Evolutionary conservation across 768 basidiomycete genomes (phyloP), one percentile per base, ranked within the genome.

Genomic region (Suillus plorans): DNA sequence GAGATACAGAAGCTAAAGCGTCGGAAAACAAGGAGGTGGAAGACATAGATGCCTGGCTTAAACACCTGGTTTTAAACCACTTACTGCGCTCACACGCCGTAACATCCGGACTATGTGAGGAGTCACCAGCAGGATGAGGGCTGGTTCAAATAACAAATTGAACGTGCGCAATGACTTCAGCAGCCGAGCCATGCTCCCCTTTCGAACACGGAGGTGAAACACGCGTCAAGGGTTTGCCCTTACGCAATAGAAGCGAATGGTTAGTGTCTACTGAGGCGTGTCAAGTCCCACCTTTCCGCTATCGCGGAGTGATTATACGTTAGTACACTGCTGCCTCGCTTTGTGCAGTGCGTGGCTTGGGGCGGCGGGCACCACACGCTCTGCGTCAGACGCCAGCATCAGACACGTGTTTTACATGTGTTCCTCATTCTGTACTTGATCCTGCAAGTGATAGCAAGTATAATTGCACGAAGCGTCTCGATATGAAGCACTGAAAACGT

Each of bases 81-180:
- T 66, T 69, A 67, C 77, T 77, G 81, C 75, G 77, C 76, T 78
- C 76, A 76, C 69, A 76, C 75, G 81, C 83, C 78, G 82, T 79
- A 71, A 72, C 60, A 64, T 69, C 70, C 67, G 69, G 69, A 69
- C 63, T 62, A 67, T 59, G 68, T 69, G 70, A 63, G 70, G 67
- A 67, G 69, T 66, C 61, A 65, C 75, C 76, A 74, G 67, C 73
- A 66, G 75, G 75, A 69, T 73, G 68, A 69, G 66, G 75, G 69
- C 73, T 72, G 74, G 74, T 52, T 55, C 60, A 64, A 53, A 64
- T 66, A 70, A 68, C 70, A 71, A 69, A 72, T 74, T 37, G 50
- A 63, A 68, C 67, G 68, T 44, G 61, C 64, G 65, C 67, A 69
- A 70, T 68, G 69, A 65, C 62, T 18, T 60, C 66, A 66, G 67